These are phyloP conservation scores for Populus tremula DNA, from an alignment of 345 rosid species.

Conservation along the genomic window DNA sequence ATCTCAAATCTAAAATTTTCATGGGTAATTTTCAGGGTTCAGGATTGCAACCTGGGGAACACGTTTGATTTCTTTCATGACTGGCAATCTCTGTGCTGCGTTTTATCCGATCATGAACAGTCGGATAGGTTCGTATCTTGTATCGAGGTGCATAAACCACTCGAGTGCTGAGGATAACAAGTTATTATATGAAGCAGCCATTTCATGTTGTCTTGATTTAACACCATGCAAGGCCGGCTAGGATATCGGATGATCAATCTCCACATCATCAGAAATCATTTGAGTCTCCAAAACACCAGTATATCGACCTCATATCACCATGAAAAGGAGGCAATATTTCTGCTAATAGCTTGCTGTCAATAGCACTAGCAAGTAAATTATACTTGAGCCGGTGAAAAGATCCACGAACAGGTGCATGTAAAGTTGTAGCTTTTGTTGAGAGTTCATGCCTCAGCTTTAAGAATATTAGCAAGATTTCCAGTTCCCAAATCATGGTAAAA, in stretches of 20 bases:
- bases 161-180: not conserved
- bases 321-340: not conserved
- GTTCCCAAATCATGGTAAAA: no score
- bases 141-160: slow-evolving; percentile 11
- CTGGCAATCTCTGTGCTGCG: not conserved
- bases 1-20: no score
- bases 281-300: not conserved
- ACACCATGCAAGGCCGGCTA: slow-evolving; percentile 10
- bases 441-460: no score
- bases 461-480: no score
- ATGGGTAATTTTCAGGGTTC: not conserved
- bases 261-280: not conserved
- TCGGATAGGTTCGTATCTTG: slow-evolving; percentile 1
- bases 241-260: not conserved
- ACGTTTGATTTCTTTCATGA: not conserved
- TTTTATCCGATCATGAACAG: not conserved
- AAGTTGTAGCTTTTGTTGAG: no score
- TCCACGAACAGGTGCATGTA: no score
- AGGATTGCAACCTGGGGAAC: not conserved
- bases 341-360: not conserved
- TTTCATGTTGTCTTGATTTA: slow-evolving; percentile 12
- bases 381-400: not conserved
- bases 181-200: slow-evolving; percentile 10
- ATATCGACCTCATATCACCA: no score
- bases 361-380: not conserved